Percentiles rank a stretch among this genome's conserved stretches.
phyloP scores from a whole-genome alignment of 2,329 filamentous ascomycete genomes.

The Trichoderma sp. region DNA sequence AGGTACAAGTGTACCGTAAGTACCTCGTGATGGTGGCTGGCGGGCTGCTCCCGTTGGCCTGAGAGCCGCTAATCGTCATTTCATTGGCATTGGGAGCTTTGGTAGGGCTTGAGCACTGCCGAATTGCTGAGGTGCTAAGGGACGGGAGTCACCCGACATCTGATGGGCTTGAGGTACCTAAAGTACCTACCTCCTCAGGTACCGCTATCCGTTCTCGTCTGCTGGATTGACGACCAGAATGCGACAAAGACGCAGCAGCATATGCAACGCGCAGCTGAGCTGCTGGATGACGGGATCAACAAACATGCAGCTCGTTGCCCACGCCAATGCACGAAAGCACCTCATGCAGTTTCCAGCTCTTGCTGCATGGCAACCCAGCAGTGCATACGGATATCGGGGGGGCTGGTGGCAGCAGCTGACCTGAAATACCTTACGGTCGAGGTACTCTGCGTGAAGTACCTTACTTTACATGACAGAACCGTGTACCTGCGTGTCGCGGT shows the following conservation, averaged over 20 bases:
- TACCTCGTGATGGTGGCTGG: neutral
- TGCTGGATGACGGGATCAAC: constrained; percentile 14
- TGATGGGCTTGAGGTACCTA: no score
- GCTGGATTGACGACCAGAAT: no score
- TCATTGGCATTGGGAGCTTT: no score
- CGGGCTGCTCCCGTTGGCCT: neutral
- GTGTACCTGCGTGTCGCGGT: neutral
- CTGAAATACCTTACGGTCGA: no score
- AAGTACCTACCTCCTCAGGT: no score
- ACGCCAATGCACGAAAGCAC: constrained; percentile 26
- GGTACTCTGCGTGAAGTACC: neutral
- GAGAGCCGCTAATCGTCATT: neutral
- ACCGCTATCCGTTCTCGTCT: no score
- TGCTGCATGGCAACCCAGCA: constrained; percentile 17
- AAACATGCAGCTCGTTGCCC: constrained; percentile 11
- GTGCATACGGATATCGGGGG: neutral
- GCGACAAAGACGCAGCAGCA: neutral
- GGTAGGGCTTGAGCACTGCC: no score
- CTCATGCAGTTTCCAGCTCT: constrained; percentile 19
- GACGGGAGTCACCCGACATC: no score
- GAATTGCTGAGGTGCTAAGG: no score
- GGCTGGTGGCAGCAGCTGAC: neutral
- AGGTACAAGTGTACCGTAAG: no score
- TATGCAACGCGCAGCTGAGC: constrained; percentile 9
- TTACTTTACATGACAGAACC: neutral